Conservation (phyloP, 1,284 basidiomycete genomes). For the Ganoderma sp. region DNA sequence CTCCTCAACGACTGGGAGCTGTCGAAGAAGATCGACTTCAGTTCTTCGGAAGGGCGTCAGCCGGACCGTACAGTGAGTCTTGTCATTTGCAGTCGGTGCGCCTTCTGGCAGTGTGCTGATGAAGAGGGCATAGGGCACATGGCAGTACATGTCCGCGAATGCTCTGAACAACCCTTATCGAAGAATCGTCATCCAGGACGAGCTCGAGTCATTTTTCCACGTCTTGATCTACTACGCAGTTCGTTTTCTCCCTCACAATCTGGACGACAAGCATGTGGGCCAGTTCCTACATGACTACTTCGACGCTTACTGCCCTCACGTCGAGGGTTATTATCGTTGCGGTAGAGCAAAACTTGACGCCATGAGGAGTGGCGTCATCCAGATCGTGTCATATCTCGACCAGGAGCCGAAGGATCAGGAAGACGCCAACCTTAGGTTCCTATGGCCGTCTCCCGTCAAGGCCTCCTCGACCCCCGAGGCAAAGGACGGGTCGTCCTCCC, state of each 20-base stretch:
- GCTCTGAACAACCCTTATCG: background rate
- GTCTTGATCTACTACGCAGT: constrained; percentile 11
- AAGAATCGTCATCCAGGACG: background rate
- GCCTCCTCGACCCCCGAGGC: background rate
- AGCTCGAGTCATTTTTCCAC: constrained; percentile 6
- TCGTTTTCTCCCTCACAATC: constrained; percentile 8
- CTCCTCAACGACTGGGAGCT: constrained; percentile 21
- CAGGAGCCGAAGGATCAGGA: too few relatives aligned
- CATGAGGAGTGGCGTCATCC: too few relatives aligned
- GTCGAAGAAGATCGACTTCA: background rate
- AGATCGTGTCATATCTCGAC: too few relatives aligned
- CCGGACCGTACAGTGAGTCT: constrained; percentile 6
- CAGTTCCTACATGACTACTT: constrained; percentile 6
- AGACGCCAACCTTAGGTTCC: too few relatives aligned
- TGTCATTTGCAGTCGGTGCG: background rate
- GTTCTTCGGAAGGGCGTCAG: background rate
- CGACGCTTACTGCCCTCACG: background rate
- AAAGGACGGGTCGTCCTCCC: background rate
- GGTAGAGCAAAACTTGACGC: background rate
- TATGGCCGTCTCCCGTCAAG: too few relatives aligned
- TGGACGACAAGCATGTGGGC: background rate
- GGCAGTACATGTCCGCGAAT: background rate
- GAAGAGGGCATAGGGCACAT: constrained; percentile 2
- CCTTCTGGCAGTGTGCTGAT: too few relatives aligned
- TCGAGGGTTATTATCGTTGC: background rate